Evolutionary conservation across 306 rosid species (phyloP).

Genomic region (Vigna trinervia): DNA sequence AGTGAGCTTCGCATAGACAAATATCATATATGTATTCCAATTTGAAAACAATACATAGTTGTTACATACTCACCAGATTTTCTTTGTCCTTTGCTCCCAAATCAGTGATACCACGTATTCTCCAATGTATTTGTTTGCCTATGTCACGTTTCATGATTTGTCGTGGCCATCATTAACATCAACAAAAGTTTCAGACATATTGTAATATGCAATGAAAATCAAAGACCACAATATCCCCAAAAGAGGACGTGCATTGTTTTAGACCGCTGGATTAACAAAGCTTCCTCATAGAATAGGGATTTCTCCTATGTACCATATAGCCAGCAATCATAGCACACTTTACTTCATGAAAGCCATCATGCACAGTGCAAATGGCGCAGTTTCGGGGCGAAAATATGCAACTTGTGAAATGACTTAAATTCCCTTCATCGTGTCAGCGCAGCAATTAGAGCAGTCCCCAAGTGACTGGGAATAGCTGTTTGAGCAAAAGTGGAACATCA

Average conservation of each 20-base stretch:
- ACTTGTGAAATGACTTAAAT: conserved; percentile 25
- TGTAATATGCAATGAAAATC: conserved; percentile 33
- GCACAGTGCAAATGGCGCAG: background rate
- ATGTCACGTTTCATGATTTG: conserved; percentile 38
- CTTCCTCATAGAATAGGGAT: background rate
- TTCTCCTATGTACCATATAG: conserved; percentile 26
- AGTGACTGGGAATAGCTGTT: conserved; percentile 42
- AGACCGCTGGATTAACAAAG: background rate
- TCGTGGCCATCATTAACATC: conserved; percentile 32
- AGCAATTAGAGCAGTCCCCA: conserved; percentile 29
- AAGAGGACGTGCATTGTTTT: conserved; percentile 18
- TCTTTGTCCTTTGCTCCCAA: conserved; percentile 33
- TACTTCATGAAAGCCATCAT: conserved; percentile 27
- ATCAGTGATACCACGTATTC: conserved; percentile 33
- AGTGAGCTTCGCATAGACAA: background rate
- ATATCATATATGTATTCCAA: conserved; percentile 35
- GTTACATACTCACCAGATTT: conserved; percentile 44
- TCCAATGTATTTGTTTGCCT: conserved; percentile 34
- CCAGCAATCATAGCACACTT: conserved; percentile 21
- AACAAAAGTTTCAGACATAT: conserved; percentile 26
- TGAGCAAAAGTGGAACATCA: conserved; percentile 50
- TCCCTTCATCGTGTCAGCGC: conserved; percentile 17
- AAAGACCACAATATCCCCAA: conserved; percentile 24
- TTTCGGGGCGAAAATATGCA: background rate
- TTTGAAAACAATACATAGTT: conserved; percentile 40